Evolutionary conservation across 345 rosid species (phyloP).

Genomic region (Dimocarpus longan): DNA sequence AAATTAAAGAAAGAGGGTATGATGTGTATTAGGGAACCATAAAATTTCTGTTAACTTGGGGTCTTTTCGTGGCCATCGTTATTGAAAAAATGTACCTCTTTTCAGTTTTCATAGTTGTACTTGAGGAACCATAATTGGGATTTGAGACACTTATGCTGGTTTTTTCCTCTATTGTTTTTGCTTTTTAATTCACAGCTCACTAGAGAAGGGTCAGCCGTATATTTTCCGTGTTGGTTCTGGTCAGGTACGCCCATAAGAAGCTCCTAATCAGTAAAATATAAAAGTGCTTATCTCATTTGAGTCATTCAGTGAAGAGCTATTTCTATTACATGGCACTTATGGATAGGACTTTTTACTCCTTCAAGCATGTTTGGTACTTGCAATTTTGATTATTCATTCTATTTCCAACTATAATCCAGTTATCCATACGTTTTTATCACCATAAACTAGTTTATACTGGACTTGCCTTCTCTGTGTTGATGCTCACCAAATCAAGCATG

Average conservation of each 20-base stretch:
- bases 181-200: conserved; percentile 59
- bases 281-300: background rate
- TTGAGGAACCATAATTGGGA: background rate
- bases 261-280: background rate
- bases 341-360: background rate
- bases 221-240: conserved; percentile 93
- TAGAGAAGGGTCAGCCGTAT: conserved; percentile 80
- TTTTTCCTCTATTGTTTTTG: conserved; percentile 2
- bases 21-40: background rate
- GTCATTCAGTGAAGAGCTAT: background rate
- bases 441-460: background rate
- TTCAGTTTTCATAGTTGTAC: background rate
- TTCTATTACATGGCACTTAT: background rate
- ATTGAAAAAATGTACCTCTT: background rate
- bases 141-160: background rate
- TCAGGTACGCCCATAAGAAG: conserved; percentile 52
- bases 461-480: background rate
- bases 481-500: background rate
- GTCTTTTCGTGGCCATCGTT: background rate
- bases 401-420: background rate
- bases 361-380: background rate
- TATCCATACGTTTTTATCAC: background rate
- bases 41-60: background rate
- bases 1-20: background rate
- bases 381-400: background rate